phyloP scores from a whole-genome alignment of 768 basidiomycete species.

The Tulasnella calospora region DNA sequence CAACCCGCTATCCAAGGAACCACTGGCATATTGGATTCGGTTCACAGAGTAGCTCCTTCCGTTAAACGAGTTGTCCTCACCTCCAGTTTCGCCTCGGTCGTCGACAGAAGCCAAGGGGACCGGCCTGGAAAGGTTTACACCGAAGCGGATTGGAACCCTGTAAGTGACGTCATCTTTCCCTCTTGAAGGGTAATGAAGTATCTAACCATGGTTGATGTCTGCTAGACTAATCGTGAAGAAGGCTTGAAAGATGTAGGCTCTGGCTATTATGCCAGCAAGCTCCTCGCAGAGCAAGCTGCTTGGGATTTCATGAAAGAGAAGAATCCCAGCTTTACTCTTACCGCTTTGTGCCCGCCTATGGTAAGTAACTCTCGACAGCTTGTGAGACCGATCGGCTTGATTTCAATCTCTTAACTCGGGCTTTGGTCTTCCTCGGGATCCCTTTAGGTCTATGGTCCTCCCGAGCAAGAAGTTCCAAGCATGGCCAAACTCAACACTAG shows the following conservation, averaged over 20 bases:
- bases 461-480: slow-evolving; percentile 25
- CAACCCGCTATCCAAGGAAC: slow-evolving; percentile 32
- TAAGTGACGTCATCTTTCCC: not conserved
- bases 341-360: slow-evolving; percentile 52
- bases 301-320: slow-evolving; percentile 46
- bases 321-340: slow-evolving; percentile 45
- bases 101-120: slow-evolving; percentile 14
- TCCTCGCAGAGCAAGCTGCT: slow-evolving; percentile 57
- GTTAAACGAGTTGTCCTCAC: slow-evolving; percentile 35
- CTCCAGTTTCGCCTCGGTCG: slow-evolving; percentile 32
- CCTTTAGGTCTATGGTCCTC: slow-evolving; percentile 25
- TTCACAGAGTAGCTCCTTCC: slow-evolving; percentile 23
- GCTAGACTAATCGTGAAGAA: slow-evolving; percentile 20
- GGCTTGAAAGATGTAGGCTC: not conserved
- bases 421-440: not conserved
- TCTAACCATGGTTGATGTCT: not conserved
- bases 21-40: slow-evolving; percentile 27
- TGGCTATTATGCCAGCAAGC: slow-evolving; percentile 57
- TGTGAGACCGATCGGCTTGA: no score
- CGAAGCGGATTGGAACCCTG: slow-evolving; percentile 31
- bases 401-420: not conserved
- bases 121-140: slow-evolving; percentile 28
- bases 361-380: slow-evolving; percentile 32
- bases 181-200: not conserved
- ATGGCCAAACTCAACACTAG: slow-evolving; percentile 24